A percentile compares a stretch with the other conserved stretches of the same genome.
Evolutionary conservation across 2,329 filamentous ascomycete genomes (phyloP).

Genomic region (Sarocladium oryzae): DNA sequence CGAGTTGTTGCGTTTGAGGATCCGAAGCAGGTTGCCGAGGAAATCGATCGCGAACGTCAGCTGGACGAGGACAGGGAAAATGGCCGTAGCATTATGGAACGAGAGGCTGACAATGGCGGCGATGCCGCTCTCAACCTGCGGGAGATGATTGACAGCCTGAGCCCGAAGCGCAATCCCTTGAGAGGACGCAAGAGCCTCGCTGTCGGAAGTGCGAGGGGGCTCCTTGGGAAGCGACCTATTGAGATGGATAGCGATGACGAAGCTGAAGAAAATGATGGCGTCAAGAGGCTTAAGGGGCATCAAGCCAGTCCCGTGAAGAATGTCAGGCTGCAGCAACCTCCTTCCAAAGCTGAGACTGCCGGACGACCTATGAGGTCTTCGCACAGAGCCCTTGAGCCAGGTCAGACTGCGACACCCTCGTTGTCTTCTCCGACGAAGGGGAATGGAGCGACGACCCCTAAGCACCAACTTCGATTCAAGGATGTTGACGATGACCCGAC

Average conservation of each 20-base stretch:
- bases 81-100: slow-evolving; percentile 47
- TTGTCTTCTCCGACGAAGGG: slow-evolving; percentile 42
- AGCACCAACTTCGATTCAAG: slow-evolving; percentile 47
- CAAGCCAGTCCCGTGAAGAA: slow-evolving; percentile 74
- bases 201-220: slow-evolving; percentile 64
- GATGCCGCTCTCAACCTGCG: slow-evolving; percentile 63
- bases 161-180: slow-evolving; percentile 63
- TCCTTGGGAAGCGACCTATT: slow-evolving; percentile 66
- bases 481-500: slow-evolving; percentile 43
- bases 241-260: slow-evolving; percentile 59
- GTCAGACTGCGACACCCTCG: slow-evolving; percentile 32
- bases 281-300: slow-evolving; percentile 65
- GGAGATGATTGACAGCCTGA: slow-evolving; percentile 72
- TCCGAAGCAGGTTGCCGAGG: slow-evolving; percentile 53
- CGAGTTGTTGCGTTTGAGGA: slow-evolving; percentile 56
- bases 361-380: slow-evolving; percentile 49
- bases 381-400: slow-evolving; percentile 39
- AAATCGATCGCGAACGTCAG: slow-evolving; percentile 53
- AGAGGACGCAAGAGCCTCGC: slow-evolving; percentile 70
- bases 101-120: slow-evolving; percentile 46
- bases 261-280: slow-evolving; percentile 49
- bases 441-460: slow-evolving; percentile 47
- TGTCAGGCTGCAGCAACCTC: slow-evolving; percentile 61
- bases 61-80: slow-evolving; percentile 57
- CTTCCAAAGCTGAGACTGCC: slow-evolving; percentile 60